phyloP scores from a whole-genome alignment of 345 rosid species.

The Eucalyptus tenuipes region DNA sequence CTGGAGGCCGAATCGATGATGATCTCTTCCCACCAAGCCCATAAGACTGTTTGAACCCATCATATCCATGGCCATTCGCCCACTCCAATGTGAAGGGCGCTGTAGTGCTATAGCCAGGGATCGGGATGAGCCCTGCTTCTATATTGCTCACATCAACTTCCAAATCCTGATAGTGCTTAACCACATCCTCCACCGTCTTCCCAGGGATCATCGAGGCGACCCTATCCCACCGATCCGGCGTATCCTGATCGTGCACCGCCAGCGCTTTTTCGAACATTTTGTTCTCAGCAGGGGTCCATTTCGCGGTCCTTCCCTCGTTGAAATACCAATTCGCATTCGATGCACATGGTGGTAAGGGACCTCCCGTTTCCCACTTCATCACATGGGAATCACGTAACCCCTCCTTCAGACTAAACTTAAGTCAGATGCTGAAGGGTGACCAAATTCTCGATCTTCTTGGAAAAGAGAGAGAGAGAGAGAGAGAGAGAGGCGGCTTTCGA shows the following conservation, averaged over 20 bases:
- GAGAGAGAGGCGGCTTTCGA: not conserved
- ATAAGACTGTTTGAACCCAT: constrained; percentile 38
- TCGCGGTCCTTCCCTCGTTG: constrained; percentile 32
- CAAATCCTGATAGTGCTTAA: constrained; percentile 50
- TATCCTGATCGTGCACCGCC: constrained; percentile 56
- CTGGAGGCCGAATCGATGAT: constrained; percentile 34
- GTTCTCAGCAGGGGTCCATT: constrained; percentile 79
- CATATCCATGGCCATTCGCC: constrained; percentile 23
- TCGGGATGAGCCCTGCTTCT: constrained; percentile 54
- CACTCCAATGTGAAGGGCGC: constrained; percentile 49
- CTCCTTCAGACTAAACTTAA: not conserved
- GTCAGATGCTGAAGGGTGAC: not conserved
- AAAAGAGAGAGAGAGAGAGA: not conserved
- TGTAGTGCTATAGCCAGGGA: constrained; percentile 37
- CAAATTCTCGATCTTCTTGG: not conserved
- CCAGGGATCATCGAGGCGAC: constrained; percentile 61
- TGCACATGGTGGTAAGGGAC: constrained; percentile 34
- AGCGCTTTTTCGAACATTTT: constrained; percentile 79
- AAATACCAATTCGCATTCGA: constrained; percentile 38
- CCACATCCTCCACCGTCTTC: constrained; percentile 49
- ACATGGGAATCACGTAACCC: not conserved
- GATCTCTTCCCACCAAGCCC: constrained; percentile 58
- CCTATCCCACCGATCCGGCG: constrained; percentile 51
- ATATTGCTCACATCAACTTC: constrained; percentile 57
- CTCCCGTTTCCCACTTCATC: constrained; percentile 66